Evolutionary conservation across 305 asterid genomes (phyloP), one percentile per base, ranked within the genome.

Genomic region (Striga hermonthica): DNA sequence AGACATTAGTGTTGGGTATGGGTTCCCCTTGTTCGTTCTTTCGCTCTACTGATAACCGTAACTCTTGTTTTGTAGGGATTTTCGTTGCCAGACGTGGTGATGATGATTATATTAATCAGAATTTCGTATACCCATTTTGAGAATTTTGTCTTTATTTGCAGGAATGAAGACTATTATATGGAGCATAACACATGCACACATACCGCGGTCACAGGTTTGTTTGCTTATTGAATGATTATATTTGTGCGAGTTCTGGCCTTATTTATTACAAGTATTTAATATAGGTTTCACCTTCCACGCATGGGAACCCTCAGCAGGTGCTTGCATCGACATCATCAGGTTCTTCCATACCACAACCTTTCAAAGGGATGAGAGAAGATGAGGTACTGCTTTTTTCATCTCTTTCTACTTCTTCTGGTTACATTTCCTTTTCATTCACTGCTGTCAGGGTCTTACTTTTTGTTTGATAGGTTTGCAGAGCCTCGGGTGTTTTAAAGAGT

Each of bases 101-200:
- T 55, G 40, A 14, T 35, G 10, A 37, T 59, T 52, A 47, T 49
- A 54, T 67, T 55, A 34, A 43, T 53, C 39, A 16, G 55, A 41
- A 7, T 52, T 47, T 48, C 37, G 54, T 28, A 31, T 13, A 63
- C n/a, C 60, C 62, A 62, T 67, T 62, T 38, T 57, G 63, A 65
- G 52, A 41, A 49, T 55, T 62, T 58, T 69, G 75, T 22, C 34
- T 41, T 40, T 61, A 9, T 54, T 75, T 76, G 71, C 82, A 94
- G 99, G 99, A 79, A 94, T 94, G 99, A 94, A 90, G 86, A 94
- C 99, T 57, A 94, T 94, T 54, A 83, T 88, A 71, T 94, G 97
- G 99, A 90, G 99, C 82, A 94, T 94, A 75, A 94, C 98, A 63
- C 98, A 94, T 81, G 91, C 98, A 62, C 98, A 90, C 78, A 68